These are phyloP conservation scores for Candida golubevii DNA, from an alignment of 805 yeast species.

Conservation along the genomic window DNA sequence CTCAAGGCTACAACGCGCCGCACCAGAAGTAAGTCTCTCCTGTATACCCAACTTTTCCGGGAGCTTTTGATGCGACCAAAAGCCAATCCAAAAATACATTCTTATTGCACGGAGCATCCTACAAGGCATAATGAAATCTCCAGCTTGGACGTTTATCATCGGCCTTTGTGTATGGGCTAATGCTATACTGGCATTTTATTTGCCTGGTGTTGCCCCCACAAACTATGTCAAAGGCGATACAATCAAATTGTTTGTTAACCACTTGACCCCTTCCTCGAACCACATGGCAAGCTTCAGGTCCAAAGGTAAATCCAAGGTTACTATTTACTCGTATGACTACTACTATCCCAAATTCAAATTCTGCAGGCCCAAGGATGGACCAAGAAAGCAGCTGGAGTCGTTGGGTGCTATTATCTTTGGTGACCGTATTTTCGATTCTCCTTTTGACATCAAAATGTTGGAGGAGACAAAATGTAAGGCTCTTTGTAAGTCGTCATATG, in stretches of 20 bases:
- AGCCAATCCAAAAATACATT: background rate
- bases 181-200: constrained; percentile 58
- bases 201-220: constrained; percentile 96
- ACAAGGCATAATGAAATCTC: constrained; percentile 12
- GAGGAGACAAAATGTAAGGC: constrained; percentile 61
- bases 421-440: constrained; percentile 91
- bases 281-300: constrained; percentile 22
- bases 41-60: constrained; percentile 2
- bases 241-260: constrained; percentile 81
- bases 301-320: constrained; percentile 44
- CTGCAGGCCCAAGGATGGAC: constrained; percentile 69
- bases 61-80: constrained; percentile 5
- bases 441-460: constrained; percentile 76
- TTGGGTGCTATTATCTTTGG: constrained; percentile 93
- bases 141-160: constrained; percentile 16
- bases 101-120: background rate
- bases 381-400: constrained; percentile 75
- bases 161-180: constrained; percentile 16
- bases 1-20: background rate
- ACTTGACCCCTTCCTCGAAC: constrained; percentile 74
- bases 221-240: constrained; percentile 69
- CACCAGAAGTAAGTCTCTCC: background rate
- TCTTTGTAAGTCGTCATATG: constrained; percentile 62
- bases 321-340: constrained; percentile 72
- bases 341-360: constrained; percentile 81